Base-by-base conservation (phyloP, 805 yeast species). In the Suhomyces sp. region DNA sequence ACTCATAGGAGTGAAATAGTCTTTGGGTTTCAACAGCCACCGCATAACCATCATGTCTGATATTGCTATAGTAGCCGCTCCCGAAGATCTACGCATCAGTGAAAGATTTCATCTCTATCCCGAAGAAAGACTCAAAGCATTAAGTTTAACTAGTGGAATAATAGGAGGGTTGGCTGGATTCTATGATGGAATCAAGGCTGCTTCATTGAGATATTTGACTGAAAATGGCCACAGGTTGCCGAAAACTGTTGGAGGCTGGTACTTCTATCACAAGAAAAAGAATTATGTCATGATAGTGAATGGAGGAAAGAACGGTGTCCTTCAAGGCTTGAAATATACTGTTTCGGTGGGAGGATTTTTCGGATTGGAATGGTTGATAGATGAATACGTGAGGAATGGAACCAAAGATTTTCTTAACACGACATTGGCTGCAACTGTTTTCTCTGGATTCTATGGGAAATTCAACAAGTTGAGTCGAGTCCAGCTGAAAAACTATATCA, bases 181-280 rank as follows among this genome's bases (percentile, higher is more conserved):
- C 49, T 70, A 74, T 35, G 60, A 68, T 11, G 91, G 91, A 3
- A 76, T 76, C 48, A 68, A 69, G 35, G 43, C 54, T 2, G 65
- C 85, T 0, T 74, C 83, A 1, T 58, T 79, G 27, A 69, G 77
- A 27, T 87, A 74, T 47, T 64, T 87, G 30, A 88, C 90, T 2
- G 86, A 84, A 46, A 87, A 87, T 50, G 83, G 93, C 10, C 95
- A 87, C 53, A 56, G 96, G 34, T 61, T 88, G 38, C 96, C 96
- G 6, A 69, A 58, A 15, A 77, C 82, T 0, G 81, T 77, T 35
- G 88, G 87, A 14, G 93, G 91, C 0, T 87, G 95, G 96, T 87
- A 83, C 52, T 83, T 81, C 54, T 87, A 87, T 58, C 93, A 87
- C 59, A 86, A 83, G 59, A 72, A 87, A 43, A 87, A 85, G 63